Evolutionary conservation across 768 basidiomycete species (phyloP), one percentile per base, ranked within the genome.

Genomic region (Crepidotus variabilis): DNA sequence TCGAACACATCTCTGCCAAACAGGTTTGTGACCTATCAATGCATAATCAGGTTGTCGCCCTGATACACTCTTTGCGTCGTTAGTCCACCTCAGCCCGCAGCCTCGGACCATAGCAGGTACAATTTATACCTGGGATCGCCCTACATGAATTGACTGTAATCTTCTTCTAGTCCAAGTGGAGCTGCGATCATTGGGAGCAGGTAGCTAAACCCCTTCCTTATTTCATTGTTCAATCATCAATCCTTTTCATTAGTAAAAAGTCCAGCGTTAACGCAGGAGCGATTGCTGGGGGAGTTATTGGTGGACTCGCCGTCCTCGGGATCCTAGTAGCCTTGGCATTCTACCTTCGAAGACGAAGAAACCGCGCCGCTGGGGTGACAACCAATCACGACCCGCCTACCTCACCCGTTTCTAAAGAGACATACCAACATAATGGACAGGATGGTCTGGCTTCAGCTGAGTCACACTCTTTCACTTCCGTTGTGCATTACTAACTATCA

Each of bases 231-330:
- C 18, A 11, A 4, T 43, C 39, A 11, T 11, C 39, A 43, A 14
- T 16, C 39, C 11, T 43, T 20, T 3, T 28, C 4, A 28, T 28
- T 20, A 43, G 39, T 20, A 43, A 43, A 43, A 16, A 14, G 14
- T 43, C 39, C 13, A 20, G 35, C 35, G 8, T 16, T 8, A 36
- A 43, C 39, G 23, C 39, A 20, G 73, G 69, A 1, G 66, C 73
- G 23, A 76, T 81, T 45, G 66, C 78, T 11, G 78, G 76, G 6
- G 72, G 73, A 18, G 67, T 73, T 1, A 65, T 77, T 18, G 77
- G 76, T n/a, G 77, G 72, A 1, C 54, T 75, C 2, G 69, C 60
- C 1, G 58, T 64, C 2, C 35, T 80, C 21, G 34, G 57, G 13
- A 1, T 70, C 9, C 0, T 77, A 18, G 59, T 59, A 2, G 21